These are phyloP conservation scores for Oxyria digyna DNA, from an alignment of 148 eudicot species.

Conservation along the genomic window DNA sequence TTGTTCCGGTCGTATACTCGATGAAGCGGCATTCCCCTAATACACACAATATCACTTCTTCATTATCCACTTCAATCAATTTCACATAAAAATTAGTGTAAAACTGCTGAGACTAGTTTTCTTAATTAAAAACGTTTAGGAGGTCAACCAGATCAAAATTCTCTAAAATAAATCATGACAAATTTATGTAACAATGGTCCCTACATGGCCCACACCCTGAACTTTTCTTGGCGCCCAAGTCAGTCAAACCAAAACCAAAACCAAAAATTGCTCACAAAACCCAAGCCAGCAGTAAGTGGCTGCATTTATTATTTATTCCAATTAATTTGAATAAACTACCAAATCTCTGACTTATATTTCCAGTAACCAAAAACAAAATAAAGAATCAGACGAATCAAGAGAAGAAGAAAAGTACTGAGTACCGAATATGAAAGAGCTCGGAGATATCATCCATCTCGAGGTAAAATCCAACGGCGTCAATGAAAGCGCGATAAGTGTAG, in stretches of 20 bases:
- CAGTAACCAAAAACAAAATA: background rate
- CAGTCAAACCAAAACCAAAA: background rate
- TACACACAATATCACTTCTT: no score
- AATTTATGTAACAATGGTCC: background rate
- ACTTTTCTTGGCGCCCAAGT: background rate
- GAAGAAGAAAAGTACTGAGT: background rate
- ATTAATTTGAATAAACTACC: background rate
- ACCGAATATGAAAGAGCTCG: slow-evolving; percentile 48
- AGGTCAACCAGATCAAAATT: no score
- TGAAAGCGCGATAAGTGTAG: slow-evolving; percentile 34
- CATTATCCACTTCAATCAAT: no score
- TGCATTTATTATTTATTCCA: background rate
- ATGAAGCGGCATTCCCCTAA: slow-evolving; percentile 44
- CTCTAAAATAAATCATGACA: no score
- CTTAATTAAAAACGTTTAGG: no score
- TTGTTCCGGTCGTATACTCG: slow-evolving; percentile 19
- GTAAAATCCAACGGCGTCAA: slow-evolving; percentile 40
- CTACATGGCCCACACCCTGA: background rate
- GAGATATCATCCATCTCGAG: slow-evolving; percentile 26
- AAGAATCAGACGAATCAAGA: background rate
- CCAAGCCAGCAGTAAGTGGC: background rate
- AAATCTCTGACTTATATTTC: background rate
- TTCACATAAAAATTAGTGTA: no score
- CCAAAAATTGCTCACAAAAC: background rate
- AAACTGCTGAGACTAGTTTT: no score